Conservation (phyloP, 208 protist species). For the Wallacemonas collosoma region DNA sequence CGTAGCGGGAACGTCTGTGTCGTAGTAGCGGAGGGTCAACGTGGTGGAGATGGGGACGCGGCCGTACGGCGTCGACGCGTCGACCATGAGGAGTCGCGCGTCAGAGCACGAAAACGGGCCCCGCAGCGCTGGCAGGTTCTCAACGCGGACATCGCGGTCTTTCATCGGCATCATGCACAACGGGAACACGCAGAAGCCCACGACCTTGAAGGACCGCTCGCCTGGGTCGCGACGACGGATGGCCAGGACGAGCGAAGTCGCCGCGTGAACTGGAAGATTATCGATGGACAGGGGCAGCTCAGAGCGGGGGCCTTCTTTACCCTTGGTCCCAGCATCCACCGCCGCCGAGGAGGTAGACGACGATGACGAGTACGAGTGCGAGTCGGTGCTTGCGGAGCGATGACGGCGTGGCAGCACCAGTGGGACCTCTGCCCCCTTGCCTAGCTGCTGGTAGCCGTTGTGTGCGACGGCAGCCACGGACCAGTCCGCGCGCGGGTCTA, state of each 20-base stretch:
- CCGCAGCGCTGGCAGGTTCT: constrained; percentile 78
- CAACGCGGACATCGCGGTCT: constrained; percentile 78
- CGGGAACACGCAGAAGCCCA: constrained; percentile 88
- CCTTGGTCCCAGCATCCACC: not conserved
- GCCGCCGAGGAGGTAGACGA: constrained; percentile 19
- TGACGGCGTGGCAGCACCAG: constrained; percentile 31
- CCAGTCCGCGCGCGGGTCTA: constrained; percentile 62
- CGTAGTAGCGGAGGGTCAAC: constrained; percentile 76
- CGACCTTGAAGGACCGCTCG: constrained; percentile 44
- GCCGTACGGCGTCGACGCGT: constrained; percentile 78
- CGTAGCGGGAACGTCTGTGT: constrained; percentile 38
- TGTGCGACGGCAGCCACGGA: constrained; percentile 82
- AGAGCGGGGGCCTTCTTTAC: constrained; percentile 29
- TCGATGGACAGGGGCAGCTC: constrained; percentile 69
- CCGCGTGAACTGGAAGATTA: constrained; percentile 74
- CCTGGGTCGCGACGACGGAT: constrained; percentile 60
- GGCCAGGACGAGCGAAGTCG: constrained; percentile 84
- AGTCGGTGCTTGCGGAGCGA: constrained; percentile 12
- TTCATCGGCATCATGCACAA: constrained; percentile 89
- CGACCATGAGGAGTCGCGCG: constrained; percentile 82
- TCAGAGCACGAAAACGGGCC: constrained; percentile 88
- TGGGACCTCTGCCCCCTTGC: constrained; percentile 71
- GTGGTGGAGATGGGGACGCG: constrained; percentile 74
- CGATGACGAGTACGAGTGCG: constrained; percentile 16
- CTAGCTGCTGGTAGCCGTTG: constrained; percentile 87